phyloP scores from a whole-genome alignment of 257 asterid genomes.

The Solanum ahanhuiri region DNA sequence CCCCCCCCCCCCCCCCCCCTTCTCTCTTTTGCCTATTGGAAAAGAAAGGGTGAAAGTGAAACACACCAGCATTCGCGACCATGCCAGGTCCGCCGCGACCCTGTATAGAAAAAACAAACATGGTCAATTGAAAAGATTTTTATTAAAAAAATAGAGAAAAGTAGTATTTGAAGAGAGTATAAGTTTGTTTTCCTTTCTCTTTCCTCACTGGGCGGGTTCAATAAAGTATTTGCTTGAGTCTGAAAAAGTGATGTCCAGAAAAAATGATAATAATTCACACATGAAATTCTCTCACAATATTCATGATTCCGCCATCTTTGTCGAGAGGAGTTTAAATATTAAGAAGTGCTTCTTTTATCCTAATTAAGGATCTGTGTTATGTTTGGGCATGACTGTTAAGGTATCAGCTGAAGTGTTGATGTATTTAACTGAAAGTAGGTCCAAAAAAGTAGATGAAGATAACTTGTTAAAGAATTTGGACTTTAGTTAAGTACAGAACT shows the following conservation, averaged over 20 bases:
- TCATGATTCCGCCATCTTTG: not conserved
- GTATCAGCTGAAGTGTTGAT: not conserved
- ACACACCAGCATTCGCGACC: conserved; percentile 52
- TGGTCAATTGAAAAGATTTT: not conserved
- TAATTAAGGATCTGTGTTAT: not conserved
- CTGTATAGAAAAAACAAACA: conserved; percentile 39
- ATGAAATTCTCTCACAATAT: not conserved
- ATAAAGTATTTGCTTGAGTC: not conserved
- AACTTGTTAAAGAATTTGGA: not conserved
- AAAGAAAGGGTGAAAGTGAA: not conserved
- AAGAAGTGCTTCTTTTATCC: not conserved
- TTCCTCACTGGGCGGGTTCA: not conserved
- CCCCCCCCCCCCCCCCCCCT: not conserved
- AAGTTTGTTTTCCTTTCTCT: not conserved
- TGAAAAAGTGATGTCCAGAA: not conserved
- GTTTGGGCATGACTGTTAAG: not conserved
- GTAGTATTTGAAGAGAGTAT: not conserved
- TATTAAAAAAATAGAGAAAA: not conserved
- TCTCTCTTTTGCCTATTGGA: not conserved
- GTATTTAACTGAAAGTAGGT: not conserved
- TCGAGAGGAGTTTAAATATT: not conserved
- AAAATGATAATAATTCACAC: not conserved
- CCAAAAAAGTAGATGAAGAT: not conserved
- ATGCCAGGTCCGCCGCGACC: conserved; percentile 87
- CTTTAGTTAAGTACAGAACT: not conserved